A percentile compares a stretch with the other conserved stretches of the same genome.
Evolutionary conservation across 2,329 filamentous ascomycete species (phyloP).

Genomic region (Rachicladosporium sp.): DNA sequence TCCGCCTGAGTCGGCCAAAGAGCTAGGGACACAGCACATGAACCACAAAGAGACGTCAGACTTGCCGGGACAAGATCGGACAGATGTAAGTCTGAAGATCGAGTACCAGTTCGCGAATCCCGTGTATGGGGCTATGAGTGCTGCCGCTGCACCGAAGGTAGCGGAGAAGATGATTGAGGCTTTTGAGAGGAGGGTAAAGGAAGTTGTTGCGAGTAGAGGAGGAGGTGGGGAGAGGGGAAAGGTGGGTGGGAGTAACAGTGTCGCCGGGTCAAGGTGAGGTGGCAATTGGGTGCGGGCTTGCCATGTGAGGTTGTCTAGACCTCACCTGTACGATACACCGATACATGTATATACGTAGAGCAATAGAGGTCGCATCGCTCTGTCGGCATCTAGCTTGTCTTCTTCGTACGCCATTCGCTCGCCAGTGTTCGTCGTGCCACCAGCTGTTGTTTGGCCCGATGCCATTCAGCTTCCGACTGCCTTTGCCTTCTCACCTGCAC

Average conservation of each 20-base stretch:
- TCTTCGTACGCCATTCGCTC: no score
- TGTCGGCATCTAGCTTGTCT: no score
- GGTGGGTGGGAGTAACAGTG: background rate
- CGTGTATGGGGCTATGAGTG: conserved; percentile 72
- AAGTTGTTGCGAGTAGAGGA: conserved; percentile 29
- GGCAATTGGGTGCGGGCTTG: no score
- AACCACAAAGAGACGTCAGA: conserved; percentile 31
- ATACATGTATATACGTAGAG: no score
- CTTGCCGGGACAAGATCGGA: conserved; percentile 36
- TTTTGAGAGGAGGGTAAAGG: conserved; percentile 69
- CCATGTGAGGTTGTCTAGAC: no score
- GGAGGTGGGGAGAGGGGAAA: background rate
- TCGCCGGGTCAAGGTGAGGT: no score
- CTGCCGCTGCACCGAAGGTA: conserved; percentile 70
- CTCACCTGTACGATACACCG: no score
- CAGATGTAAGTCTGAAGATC: conserved; percentile 64
- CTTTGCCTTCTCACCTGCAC: no score
- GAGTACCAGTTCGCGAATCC: conserved; percentile 79
- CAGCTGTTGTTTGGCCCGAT: no score
- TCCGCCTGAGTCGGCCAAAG: conserved; percentile 28
- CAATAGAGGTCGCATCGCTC: no score
- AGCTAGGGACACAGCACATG: conserved; percentile 13
- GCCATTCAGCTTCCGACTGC: no score
- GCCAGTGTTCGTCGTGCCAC: no score
- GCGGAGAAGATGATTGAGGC: conserved; percentile 83